Evolutionary conservation across 495 filamentous ascomycete species (phyloP).

Genomic region (Parmelia sp.): DNA sequence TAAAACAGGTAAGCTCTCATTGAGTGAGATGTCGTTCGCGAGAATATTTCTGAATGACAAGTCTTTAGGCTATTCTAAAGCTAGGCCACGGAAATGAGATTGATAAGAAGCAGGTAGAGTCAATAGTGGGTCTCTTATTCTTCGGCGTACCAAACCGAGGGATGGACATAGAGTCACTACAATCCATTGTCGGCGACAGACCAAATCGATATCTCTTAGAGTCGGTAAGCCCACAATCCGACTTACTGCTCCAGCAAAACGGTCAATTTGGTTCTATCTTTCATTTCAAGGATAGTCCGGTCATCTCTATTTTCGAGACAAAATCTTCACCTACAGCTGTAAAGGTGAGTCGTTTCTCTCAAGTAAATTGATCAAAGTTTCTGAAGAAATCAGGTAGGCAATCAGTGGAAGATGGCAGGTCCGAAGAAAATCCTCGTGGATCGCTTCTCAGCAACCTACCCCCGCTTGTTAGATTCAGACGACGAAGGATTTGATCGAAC

Average conservation of each 20-base stretch:
- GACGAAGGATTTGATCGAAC: not conserved
- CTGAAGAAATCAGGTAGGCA: not conserved
- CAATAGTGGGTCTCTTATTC: not conserved
- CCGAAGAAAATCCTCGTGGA: not conserved
- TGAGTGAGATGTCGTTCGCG: too few relatives aligned
- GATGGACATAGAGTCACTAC: conserved; percentile 1
- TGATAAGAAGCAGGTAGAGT: not conserved
- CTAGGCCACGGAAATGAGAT: not conserved
- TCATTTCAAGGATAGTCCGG: not conserved
- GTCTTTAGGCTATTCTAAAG: too few relatives aligned
- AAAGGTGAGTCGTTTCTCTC: not conserved
- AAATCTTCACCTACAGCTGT: not conserved
- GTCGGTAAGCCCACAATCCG: not conserved
- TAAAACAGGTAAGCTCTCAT: too few relatives aligned
- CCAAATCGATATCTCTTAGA: not conserved
- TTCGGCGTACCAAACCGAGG: conserved; percentile 5
- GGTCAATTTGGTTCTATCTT: not conserved
- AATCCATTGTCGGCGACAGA: not conserved
- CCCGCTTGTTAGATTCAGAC: not conserved
- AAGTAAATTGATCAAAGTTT: too few relatives aligned
- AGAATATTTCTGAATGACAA: too few relatives aligned
- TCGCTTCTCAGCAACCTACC: not conserved
- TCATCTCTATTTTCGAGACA: not conserved
- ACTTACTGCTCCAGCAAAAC: not conserved
- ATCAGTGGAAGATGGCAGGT: not conserved